Evolutionary conservation across 805 yeast genomes (phyloP).

Genomic region (Yarrowia alimentaria): DNA sequence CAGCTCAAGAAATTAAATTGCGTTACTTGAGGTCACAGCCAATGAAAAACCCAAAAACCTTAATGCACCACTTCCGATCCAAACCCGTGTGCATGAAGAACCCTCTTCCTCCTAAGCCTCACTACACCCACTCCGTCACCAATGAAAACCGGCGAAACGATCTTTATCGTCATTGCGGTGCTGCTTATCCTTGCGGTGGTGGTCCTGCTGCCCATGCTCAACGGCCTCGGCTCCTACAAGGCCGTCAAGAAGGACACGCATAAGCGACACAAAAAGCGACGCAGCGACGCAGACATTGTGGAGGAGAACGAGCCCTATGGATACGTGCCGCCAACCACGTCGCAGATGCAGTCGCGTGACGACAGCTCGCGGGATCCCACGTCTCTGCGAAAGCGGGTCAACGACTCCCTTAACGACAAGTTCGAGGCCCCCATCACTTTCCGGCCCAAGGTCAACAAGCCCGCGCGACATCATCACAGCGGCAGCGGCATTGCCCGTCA

Average conservation of each 20-base stretch:
- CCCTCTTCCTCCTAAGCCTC: background rate
- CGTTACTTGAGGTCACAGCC: no score
- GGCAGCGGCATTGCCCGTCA: constrained; percentile 15
- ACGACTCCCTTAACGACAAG: constrained; percentile 10
- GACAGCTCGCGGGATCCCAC: background rate
- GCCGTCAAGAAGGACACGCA: constrained; percentile 15
- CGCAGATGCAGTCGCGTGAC: constrained; percentile 22
- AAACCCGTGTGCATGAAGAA: no score
- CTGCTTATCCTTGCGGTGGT: constrained; percentile 21
- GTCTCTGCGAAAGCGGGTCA: constrained; percentile 14
- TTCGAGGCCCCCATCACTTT: constrained; percentile 8
- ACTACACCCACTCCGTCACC: no score
- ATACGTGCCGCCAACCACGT: constrained; percentile 15
- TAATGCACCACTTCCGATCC: no score
- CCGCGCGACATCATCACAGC: background rate
- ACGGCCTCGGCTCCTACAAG: constrained; percentile 29
- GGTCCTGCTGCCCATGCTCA: constrained; percentile 27
- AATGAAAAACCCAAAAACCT: no score
- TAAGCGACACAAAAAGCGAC: background rate
- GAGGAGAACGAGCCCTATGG: background rate
- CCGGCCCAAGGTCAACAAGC: constrained; percentile 14
- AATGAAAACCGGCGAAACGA: constrained; percentile 6
- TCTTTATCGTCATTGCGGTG: constrained; percentile 9
- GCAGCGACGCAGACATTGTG: constrained; percentile 5
- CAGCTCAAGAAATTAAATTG: no score